Evolutionary conservation across 2,329 filamentous ascomycete genomes (phyloP).

Genomic region (Colletotrichum plurivorum): DNA sequence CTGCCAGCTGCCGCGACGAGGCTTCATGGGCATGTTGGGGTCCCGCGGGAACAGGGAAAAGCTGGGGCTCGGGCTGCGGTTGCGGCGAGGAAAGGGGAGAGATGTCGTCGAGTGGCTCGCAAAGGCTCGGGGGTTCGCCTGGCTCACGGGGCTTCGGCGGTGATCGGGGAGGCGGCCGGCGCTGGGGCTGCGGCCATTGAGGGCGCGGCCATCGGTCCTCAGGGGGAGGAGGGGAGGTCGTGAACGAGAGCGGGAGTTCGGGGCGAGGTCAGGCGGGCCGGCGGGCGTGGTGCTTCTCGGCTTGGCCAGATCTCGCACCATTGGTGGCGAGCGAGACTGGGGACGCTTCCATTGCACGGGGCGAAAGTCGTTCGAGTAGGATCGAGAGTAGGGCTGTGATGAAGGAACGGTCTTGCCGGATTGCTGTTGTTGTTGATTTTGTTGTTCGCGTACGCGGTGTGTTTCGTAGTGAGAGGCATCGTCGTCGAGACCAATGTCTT

Average conservation of each 20-base stretch:
- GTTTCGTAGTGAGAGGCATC: constrained; percentile 53
- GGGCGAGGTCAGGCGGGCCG: constrained; percentile 16
- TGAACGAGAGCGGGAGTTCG: constrained; percentile 42
- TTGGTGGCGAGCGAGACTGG: constrained; percentile 42
- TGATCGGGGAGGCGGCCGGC: constrained; percentile 53
- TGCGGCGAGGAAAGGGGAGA: constrained; percentile 54
- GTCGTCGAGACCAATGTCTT: constrained; percentile 91
- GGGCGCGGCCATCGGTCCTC: constrained; percentile 56
- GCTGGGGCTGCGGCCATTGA: constrained; percentile 67
- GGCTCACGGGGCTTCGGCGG: constrained; percentile 31
- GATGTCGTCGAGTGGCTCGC: constrained; percentile 57
- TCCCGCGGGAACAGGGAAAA: constrained; percentile 61
- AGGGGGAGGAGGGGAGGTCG: constrained; percentile 63
- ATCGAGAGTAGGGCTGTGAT: constrained; percentile 39
- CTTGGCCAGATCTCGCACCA: constrained; percentile 49
- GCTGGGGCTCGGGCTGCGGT: constrained; percentile 67
- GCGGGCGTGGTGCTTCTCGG: constrained; percentile 26
- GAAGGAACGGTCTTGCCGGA: constrained; percentile 38
- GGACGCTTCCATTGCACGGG: constrained; percentile 31
- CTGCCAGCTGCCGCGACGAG: constrained; percentile 80
- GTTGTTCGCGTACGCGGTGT: constrained; percentile 48
- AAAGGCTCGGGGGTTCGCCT: constrained; percentile 45
- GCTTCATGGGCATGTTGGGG: constrained; percentile 54
- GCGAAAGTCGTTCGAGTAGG: constrained; percentile 42
- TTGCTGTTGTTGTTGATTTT: constrained; percentile 29